Evolutionary conservation across 2,329 filamentous ascomycete genomes (phyloP).

Genomic region (Penicillium psychrosexuale): DNA sequence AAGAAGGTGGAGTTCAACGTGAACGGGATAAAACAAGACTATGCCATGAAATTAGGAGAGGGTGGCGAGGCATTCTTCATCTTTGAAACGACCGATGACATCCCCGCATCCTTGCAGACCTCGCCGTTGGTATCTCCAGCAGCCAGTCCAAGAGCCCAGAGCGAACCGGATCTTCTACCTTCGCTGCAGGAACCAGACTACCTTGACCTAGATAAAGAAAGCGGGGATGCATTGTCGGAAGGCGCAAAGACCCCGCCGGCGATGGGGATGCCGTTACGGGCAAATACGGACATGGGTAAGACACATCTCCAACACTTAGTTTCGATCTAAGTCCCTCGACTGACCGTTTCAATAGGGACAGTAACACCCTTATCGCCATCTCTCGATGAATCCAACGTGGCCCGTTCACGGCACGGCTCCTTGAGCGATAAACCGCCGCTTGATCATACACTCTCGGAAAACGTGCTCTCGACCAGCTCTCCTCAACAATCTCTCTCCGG

Average conservation of each 20-base stretch:
- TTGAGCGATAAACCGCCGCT: constrained; percentile 39
- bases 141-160: constrained; percentile 63
- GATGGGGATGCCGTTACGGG: constrained; percentile 36
- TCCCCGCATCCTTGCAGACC: constrained; percentile 91
- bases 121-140: constrained; percentile 88
- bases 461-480: constrained; percentile 48
- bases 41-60: constrained; percentile 97
- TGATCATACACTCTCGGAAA: constrained; percentile 55
- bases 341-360: constrained; percentile 26
- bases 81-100: constrained; percentile 88
- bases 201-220: constrained; percentile 43
- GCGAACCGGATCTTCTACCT: constrained; percentile 30
- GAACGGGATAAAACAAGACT: constrained; percentile 87
- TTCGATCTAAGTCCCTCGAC: neutral
- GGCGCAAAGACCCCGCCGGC: constrained; percentile 24
- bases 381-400: constrained; percentile 30
- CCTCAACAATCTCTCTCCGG: constrained; percentile 17
- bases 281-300: constrained; percentile 48
- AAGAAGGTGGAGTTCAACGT: constrained; percentile 99
- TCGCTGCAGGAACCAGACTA: constrained; percentile 51
- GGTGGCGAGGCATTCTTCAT: constrained; percentile 98
- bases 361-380: constrained; percentile 43
- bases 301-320: neutral
- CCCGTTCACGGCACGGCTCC: constrained; percentile 26
- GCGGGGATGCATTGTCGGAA: constrained; percentile 20